Evolutionary conservation across 257 asterid species (phyloP), one percentile per base, ranked within the genome.

Genomic region (Jacaranda mimosifolia): DNA sequence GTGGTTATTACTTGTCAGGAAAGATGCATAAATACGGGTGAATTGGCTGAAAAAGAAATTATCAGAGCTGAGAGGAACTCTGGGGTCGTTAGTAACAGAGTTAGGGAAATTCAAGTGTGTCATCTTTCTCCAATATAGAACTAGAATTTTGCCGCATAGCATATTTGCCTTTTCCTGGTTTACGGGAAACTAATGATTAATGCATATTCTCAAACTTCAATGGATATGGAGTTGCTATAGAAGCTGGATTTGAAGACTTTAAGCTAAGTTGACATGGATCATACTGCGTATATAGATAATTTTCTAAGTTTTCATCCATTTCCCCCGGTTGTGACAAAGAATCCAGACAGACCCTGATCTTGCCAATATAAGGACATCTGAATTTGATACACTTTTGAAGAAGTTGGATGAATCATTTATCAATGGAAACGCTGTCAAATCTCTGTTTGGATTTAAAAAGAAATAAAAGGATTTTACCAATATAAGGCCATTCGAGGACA

Each of bases 341-440:
- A 86, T 89, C 68, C 84, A 95, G 42, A 80, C 87, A 9, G 97
- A 91, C 72, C 95, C 91, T 65, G 95, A 91, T 81, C 86, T 91
- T 58, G 91, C 77, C 17, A 86, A 85, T 68, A 14, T 89, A 76
- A 86, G 97, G 87, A 62, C 63, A 68, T 79, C 90, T 0, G 85
- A 85, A 26, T 91, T 89, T 26, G 94, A 87, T 14, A 57, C 85
- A 52, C 92, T 91, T 19, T 12, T 91, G 83, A 89, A 89, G 82
- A 87, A 59, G 73, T 91, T 74, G 36, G 97, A 91, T 36, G 97
- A 91, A 83, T 86, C 95, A 1, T 89, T 91, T 69, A 91, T 91
- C 85, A 91, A 91, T 51, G 97, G 88, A 83, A 85, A 91, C 62
- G 97, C 97, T 5, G 84, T 91, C 72, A 91, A 91, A 77, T 89